Evolutionary conservation across 345 rosid species (phyloP).

Genomic region (Corchorus capsularis): DNA sequence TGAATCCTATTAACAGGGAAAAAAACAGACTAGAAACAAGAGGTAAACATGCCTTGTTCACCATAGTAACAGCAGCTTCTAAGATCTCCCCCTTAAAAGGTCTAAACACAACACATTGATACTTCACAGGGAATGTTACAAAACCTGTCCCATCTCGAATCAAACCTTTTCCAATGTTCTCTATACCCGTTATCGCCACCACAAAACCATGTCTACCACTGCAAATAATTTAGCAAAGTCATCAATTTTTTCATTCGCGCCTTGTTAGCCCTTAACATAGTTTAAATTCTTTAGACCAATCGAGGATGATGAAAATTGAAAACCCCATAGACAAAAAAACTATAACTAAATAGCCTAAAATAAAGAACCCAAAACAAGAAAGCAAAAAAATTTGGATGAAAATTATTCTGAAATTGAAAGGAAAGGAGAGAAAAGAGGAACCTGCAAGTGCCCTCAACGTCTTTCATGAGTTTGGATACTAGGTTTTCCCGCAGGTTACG

Average conservation of each 20-base stretch:
- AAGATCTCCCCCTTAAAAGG: slow-evolving; percentile 91
- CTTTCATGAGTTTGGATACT: slow-evolving; percentile 87
- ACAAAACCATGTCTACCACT: slow-evolving; percentile 95
- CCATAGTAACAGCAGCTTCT: slow-evolving; percentile 93
- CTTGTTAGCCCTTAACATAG: not conserved
- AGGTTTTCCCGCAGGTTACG: slow-evolving; percentile 80
- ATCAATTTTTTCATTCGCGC: not conserved
- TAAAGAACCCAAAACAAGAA: slow-evolving; percentile 15
- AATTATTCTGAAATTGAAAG: not conserved
- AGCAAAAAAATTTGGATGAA: not conserved
- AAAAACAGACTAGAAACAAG: not conserved
- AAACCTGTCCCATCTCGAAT: slow-evolving; percentile 90
- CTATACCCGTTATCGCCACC: slow-evolving; percentile 85
- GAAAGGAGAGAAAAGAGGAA: slow-evolving; percentile 18
- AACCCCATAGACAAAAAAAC: not conserved
- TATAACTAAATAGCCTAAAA: not conserved
- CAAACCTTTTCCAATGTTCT: slow-evolving; percentile 82
- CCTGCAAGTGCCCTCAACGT: slow-evolving; percentile 98
- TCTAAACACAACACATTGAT: slow-evolving; percentile 85
- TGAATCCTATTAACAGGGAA: not conserved
- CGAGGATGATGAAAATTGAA: not conserved
- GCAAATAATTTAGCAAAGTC: slow-evolving; percentile 16
- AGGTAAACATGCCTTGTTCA: slow-evolving; percentile 59
- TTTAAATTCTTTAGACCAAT: not conserved
- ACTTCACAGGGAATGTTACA: slow-evolving; percentile 83